Evolutionary conservation across 2,329 filamentous ascomycete species (phyloP).

Genomic region (Aspergillus caelatus): DNA sequence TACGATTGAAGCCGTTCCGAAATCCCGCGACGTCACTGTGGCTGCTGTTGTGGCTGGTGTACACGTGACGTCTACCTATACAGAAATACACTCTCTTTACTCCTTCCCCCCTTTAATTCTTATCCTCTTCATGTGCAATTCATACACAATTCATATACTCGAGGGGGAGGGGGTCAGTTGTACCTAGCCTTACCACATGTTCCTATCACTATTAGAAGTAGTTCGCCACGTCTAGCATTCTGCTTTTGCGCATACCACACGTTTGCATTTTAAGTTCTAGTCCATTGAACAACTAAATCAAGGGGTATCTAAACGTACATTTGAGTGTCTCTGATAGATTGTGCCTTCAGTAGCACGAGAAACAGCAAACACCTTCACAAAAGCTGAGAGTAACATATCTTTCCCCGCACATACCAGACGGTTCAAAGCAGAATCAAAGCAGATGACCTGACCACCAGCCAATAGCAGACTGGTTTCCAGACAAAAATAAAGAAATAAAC

Average conservation of each 20-base stretch:
- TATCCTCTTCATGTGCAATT: no score
- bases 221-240: no score
- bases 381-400: not conserved
- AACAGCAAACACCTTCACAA: not conserved
- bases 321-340: slow-evolving; percentile 13
- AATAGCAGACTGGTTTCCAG: not conserved
- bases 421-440: not conserved
- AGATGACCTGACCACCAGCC: not conserved
- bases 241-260: not conserved
- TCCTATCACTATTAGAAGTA: no score
- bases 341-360: not conserved
- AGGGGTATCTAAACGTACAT: slow-evolving; percentile 40
- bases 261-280: not conserved
- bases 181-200: no score
- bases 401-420: not conserved
- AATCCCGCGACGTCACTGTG: slow-evolving; percentile 12
- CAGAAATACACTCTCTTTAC: no score
- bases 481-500: slow-evolving; percentile 4
- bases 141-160: no score
- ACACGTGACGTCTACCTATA: slow-evolving; percentile 7
- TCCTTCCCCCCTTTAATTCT: no score
- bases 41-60: slow-evolving; percentile 4
- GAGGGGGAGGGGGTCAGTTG: no score
- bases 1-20: slow-evolving; percentile 1
- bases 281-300: slow-evolving; percentile 13